Percentiles rank a stretch among this genome's conserved stretches.
phyloP scores from a whole-genome alignment of 2,329 filamentous ascomycete species.

The Pestalotiopsis sp. region DNA sequence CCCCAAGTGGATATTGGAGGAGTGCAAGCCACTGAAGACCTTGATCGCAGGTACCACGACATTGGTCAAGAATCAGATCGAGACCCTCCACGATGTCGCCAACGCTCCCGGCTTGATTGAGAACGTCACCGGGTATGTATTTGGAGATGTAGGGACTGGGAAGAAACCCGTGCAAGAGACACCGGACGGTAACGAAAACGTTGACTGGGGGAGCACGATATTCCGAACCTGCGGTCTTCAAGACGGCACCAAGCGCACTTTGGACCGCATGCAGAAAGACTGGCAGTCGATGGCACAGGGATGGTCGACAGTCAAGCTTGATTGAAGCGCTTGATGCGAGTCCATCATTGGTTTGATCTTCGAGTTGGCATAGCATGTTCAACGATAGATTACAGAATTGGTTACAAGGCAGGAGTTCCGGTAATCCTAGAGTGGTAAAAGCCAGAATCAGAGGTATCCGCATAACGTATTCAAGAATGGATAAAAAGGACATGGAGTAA shows the following conservation, averaged over 20 bases:
- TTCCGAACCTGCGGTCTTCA: conserved; percentile 27
- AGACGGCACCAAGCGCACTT: conserved; percentile 7
- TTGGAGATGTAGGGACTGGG: conserved; percentile 22
- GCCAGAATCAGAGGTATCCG: too few species aligned
- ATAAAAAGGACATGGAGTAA: background rate
- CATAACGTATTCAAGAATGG: too few species aligned
- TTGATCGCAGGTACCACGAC: conserved; percentile 26
- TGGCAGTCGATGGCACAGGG: conserved; percentile 42
- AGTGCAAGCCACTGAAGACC: conserved; percentile 33
- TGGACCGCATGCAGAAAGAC: conserved; percentile 9
- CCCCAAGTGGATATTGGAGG: conserved; percentile 34
- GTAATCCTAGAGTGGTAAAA: background rate
- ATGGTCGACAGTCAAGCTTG: conserved; percentile 37
- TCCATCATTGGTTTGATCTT: background rate
- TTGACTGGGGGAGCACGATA: conserved; percentile 26
- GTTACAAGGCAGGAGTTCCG: background rate
- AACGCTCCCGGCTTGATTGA: conserved; percentile 40
- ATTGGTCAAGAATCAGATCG: conserved; percentile 34
- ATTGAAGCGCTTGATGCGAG: conserved; percentile 21
- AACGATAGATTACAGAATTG: background rate
- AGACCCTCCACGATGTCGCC: conserved; percentile 31
- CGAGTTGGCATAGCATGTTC: background rate
- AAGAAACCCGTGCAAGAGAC: conserved; percentile 11
- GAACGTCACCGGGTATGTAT: conserved; percentile 35
- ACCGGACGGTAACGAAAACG: conserved; percentile 17